These are phyloP conservation scores for Neodidymelliopsis sp. DNA, from an alignment of 2,329 filamentous ascomycete genomes.

Conservation along the genomic window DNA sequence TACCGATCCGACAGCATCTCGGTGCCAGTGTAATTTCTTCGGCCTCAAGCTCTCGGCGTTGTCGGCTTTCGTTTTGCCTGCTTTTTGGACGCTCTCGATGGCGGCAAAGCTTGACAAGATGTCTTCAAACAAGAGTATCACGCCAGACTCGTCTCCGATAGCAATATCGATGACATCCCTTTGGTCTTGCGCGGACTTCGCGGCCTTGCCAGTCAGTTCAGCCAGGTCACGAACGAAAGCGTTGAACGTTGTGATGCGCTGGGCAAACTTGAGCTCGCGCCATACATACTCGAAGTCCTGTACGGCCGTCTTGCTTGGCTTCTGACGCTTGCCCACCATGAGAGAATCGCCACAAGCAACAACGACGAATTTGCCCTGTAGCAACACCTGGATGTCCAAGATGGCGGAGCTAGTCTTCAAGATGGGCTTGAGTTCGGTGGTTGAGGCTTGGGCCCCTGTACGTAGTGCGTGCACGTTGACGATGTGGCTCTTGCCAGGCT, in stretches of 20 bases:
- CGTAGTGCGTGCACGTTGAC: slow-evolving; percentile 47
- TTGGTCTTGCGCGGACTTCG: slow-evolving; percentile 42
- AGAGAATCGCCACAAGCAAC: slow-evolving; percentile 63
- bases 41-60: slow-evolving; percentile 56
- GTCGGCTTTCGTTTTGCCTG: slow-evolving; percentile 27
- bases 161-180: slow-evolving; percentile 71
- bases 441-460: slow-evolving; percentile 34
- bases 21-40: slow-evolving; percentile 89
- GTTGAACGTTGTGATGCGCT: slow-evolving; percentile 61
- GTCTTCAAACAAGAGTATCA: slow-evolving; percentile 83
- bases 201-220: slow-evolving; percentile 54
- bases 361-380: slow-evolving; percentile 66
- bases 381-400: slow-evolving; percentile 53
- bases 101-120: slow-evolving; percentile 65
- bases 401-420: slow-evolving; percentile 48
- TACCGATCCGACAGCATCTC: slow-evolving; percentile 79
- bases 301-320: slow-evolving; percentile 41
- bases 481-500: slow-evolving; percentile 50
- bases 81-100: slow-evolving; percentile 51
- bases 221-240: slow-evolving; percentile 57
- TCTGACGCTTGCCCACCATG: slow-evolving; percentile 64
- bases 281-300: slow-evolving; percentile 58
- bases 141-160: slow-evolving; percentile 77
- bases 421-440: slow-evolving; percentile 46
- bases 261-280: slow-evolving; percentile 63